Conservation (phyloP, 257 asterid species). For the Lantana camara region DNA sequence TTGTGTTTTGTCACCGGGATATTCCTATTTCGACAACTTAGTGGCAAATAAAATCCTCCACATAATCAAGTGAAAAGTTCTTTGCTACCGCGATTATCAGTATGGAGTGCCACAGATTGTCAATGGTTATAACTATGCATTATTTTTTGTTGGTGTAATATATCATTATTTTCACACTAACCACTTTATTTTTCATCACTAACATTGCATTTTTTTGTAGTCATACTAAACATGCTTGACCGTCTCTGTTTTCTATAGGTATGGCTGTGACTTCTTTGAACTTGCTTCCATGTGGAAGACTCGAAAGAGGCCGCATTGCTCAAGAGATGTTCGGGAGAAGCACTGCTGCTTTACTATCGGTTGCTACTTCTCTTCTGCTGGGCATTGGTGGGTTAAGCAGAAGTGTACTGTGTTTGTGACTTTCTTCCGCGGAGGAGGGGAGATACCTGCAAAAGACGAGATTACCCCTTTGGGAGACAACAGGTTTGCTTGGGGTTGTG, state of each 20-base stretch:
- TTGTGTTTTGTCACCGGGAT: too few relatives aligned
- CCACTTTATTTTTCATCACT: too few relatives aligned
- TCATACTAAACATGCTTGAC: neutral
- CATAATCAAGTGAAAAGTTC: too few relatives aligned
- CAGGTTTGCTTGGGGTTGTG: constrained; percentile 80
- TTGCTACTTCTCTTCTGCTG: constrained; percentile 65
- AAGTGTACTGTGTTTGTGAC: constrained; percentile 77
- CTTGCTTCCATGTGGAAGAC: constrained; percentile 85
- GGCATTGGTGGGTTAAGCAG: constrained; percentile 91
- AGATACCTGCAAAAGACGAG: constrained; percentile 87
- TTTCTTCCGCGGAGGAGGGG: constrained; percentile 90
- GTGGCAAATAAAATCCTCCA: too few relatives aligned
- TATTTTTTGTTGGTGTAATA: too few relatives aligned
- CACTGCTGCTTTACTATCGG: constrained; percentile 55
- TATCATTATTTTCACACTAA: too few relatives aligned
- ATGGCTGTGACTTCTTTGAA: constrained; percentile 93
- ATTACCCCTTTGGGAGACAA: constrained; percentile 80
- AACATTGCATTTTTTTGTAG: too few relatives aligned
- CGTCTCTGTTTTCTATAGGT: constrained; percentile 40
- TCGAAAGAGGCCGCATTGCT: constrained; percentile 90
- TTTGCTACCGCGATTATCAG: too few relatives aligned
- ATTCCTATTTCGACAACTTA: too few relatives aligned
- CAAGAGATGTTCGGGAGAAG: constrained; percentile 87
- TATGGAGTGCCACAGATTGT: too few relatives aligned
- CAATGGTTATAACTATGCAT: too few relatives aligned